These are phyloP conservation scores for Vanrija humicola DNA, from an alignment of 1,284 basidiomycete species.

Conservation along the genomic window DNA sequence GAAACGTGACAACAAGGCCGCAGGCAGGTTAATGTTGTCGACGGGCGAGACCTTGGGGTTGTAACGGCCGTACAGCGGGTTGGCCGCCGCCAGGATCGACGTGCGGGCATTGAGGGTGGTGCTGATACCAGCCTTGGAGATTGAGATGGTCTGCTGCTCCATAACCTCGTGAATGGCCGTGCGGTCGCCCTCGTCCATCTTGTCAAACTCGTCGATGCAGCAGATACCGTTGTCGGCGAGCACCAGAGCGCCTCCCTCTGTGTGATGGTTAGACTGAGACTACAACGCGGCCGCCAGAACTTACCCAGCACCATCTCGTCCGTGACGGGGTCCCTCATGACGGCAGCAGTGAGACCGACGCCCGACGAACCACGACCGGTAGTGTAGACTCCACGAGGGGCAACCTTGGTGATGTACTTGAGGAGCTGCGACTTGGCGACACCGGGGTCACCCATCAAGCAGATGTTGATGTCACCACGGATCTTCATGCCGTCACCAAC, in stretches of 20 bases:
- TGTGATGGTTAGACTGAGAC: constrained; percentile 40
- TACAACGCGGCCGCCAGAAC: constrained; percentile 33
- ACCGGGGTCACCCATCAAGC: constrained; percentile 99
- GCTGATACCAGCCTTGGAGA: constrained; percentile 98
- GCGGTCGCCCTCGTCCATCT: constrained; percentile 98
- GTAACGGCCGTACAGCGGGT: constrained; percentile 96
- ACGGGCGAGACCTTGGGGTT: constrained; percentile 96
- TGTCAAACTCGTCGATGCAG: constrained; percentile 99
- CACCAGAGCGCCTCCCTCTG: constrained; percentile 97
- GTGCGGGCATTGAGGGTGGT: constrained; percentile 98
- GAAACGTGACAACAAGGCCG: constrained; percentile 91
- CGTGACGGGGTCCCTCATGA: constrained; percentile 98
- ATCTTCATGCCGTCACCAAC: constrained; percentile 99
- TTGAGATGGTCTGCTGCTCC: constrained; percentile 99
- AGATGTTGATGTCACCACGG: constrained; percentile 94
- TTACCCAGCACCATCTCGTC: constrained; percentile 98
- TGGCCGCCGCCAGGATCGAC: constrained; percentile 95
- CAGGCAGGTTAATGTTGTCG: constrained; percentile 98
- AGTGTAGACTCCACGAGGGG: constrained; percentile 95
- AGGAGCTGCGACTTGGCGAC: constrained; percentile 97
- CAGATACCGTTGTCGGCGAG: constrained; percentile 99
- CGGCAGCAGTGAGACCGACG: constrained; percentile 96
- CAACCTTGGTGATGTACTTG: constrained; percentile 98
- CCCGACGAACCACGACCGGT: constrained; percentile 97
- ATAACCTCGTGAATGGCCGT: constrained; percentile 99